Evolutionary conservation across 345 rosid genomes (phyloP).

Genomic region (Raphanus raphanistrum): DNA sequence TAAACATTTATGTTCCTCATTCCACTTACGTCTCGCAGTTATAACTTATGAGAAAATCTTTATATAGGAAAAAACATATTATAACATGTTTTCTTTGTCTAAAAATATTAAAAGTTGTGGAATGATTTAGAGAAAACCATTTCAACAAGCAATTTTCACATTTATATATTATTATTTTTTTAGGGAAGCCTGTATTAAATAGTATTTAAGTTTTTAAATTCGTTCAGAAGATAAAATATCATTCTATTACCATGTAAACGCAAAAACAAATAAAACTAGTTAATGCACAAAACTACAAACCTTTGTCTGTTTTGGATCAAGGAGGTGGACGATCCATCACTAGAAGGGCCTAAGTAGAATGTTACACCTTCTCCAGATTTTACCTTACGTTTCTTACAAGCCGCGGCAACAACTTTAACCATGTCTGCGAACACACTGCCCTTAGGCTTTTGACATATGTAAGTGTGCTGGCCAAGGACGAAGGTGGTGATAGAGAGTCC

Average conservation of each 20-base stretch:
- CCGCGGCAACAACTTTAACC: constrained; percentile 51
- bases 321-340: constrained; percentile 27
- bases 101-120: background rate
- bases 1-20: no score
- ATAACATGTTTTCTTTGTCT: background rate
- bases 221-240: no score
- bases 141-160: background rate
- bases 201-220: no score
- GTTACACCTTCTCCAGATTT: constrained; percentile 17
- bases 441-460: constrained; percentile 48
- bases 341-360: constrained; percentile 29
- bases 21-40: no score
- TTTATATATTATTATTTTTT: background rate
- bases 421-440: constrained; percentile 61
- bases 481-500: constrained; percentile 49
- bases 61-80: no score
- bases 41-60: no score
- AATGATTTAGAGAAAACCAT: background rate
- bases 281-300: constrained; percentile 6
- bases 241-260: background rate
- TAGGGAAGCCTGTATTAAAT: no score
- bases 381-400: constrained; percentile 44
- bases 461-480: constrained; percentile 55
- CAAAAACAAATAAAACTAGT: background rate
- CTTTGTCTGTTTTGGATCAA: constrained; percentile 22